Evolutionary conservation across 768 basidiomycete genomes (phyloP).

Genomic region (Termitomyces sp.): DNA sequence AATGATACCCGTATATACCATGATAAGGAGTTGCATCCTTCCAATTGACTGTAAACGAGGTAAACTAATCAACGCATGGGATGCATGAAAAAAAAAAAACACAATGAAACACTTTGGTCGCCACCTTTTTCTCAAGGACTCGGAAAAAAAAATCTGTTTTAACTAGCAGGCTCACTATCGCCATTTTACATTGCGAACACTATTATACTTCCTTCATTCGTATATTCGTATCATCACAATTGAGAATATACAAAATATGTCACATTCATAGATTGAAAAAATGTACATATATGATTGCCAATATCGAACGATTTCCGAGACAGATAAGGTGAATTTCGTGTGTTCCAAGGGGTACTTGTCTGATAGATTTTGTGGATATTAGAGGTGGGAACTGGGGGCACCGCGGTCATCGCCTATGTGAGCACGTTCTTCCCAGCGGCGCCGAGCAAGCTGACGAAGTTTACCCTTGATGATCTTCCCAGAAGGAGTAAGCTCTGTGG

Average conservation of each 20-base stretch:
- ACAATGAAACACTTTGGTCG: too few relatives aligned
- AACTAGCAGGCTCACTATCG: neutral
- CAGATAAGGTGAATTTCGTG: neutral
- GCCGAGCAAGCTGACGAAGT: conserved; percentile 39
- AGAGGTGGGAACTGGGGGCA: conserved; percentile 2
- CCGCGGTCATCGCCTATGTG: neutral
- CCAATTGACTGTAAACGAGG: neutral
- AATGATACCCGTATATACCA: too few relatives aligned
- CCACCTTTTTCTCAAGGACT: neutral
- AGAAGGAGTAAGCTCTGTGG: conserved; percentile 48
- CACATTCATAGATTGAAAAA: neutral
- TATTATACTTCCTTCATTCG: neutral
- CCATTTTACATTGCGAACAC: neutral
- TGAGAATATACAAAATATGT: neutral
- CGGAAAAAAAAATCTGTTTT: neutral
- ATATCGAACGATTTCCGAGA: neutral
- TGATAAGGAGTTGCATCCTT: neutral
- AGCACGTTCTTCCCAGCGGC: conserved; percentile 34
- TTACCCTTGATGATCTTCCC: conserved; percentile 53
- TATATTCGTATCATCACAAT: neutral
- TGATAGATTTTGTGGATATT: neutral
- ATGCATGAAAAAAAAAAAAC: too few relatives aligned
- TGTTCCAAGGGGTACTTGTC: too few relatives aligned
- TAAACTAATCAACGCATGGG: neutral
- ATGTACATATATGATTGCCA: neutral